Evolutionary conservation across 2,329 filamentous ascomycete species (phyloP).

Genomic region (Diaporthe batatas): DNA sequence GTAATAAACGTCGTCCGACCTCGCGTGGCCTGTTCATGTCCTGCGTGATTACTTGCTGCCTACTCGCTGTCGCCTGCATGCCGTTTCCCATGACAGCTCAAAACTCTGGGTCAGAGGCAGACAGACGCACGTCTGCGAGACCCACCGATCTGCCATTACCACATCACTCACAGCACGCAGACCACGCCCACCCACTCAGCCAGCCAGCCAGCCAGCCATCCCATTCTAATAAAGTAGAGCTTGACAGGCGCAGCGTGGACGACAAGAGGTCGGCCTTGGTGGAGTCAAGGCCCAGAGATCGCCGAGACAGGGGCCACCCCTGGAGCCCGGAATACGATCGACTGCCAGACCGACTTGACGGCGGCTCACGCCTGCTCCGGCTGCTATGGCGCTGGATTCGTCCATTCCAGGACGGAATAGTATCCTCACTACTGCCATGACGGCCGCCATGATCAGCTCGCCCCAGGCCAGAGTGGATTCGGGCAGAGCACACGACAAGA

Average conservation of each 20-base stretch:
- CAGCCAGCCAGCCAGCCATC: too few relatives aligned
- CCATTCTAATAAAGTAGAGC: background rate
- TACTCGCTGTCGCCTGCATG: background rate
- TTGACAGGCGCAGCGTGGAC: conserved; percentile 6
- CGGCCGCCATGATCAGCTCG: background rate
- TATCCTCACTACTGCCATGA: background rate
- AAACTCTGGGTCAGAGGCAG: background rate
- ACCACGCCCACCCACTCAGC: too few relatives aligned
- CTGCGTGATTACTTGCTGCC: too few relatives aligned
- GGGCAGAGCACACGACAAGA: background rate
- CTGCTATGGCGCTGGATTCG: conserved; percentile 7
- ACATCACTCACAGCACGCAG: background rate
- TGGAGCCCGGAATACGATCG: conserved; percentile 1
- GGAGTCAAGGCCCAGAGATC: conserved; percentile 17
- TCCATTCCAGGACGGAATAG: conserved; percentile 22
- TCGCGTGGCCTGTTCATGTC: conserved; percentile 7
- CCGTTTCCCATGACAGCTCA: conserved; percentile 1
- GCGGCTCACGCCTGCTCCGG: conserved; percentile 16
- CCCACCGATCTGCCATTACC: background rate
- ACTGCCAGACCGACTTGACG: conserved; percentile 18
- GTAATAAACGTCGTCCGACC: conserved; percentile 23
- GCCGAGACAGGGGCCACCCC: conserved; percentile 26
- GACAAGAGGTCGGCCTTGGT: background rate
- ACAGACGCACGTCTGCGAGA: background rate
- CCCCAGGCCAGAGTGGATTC: background rate